Base-by-base conservation (phyloP, 164 flowering plant genomes). In the Tetracentron sinense region DNA sequence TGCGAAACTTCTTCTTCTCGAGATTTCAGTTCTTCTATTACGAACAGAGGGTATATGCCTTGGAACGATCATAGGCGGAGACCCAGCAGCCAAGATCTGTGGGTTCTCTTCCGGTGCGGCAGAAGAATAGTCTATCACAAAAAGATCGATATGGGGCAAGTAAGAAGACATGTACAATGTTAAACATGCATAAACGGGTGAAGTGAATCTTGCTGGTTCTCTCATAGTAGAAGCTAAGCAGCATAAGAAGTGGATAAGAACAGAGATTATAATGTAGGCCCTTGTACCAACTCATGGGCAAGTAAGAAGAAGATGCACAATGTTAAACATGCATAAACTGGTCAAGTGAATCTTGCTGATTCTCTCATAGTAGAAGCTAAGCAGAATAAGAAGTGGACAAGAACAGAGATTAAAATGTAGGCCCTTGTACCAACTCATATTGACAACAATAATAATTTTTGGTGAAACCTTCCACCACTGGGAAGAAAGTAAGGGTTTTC, bases 1-100 rank as follows among this genome's bases (percentile, higher is more conserved):
- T 14, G 83, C 62, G 72, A 82, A 81, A 70, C 85, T 82, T 75
- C 73, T 78, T 73, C 76, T 72, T 7, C 68, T 19, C 5, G 58
- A 19, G 64, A 61, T 72, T 49, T 75, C 79, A 22, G 48, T 65
- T 69, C 71, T 76, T 28, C 52, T 51, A 21, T 63, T 69, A 63
- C 27, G 69, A 65, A 68, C 56, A 52, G 79, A 70, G 59, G 82
- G 82, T 49, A 67, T 23, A 26, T 22, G 66, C 66, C 69, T 76
- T 52, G 73, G 77, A 16, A 21, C 56, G 47, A 64, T 52, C 56
- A 68, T 29, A 33, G 81, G 74, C 23, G 85, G 80, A 66, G 80
- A 71, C 6, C 44, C 72, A 65, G 60, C 38, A 29, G 69, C 28
- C 30, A 72, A 52, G 21, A 68, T 10, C 42, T 51, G 75, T 29